phyloP scores from a whole-genome alignment of 2,329 filamentous ascomycete species.

The Aspergillus novoparasiticus region DNA sequence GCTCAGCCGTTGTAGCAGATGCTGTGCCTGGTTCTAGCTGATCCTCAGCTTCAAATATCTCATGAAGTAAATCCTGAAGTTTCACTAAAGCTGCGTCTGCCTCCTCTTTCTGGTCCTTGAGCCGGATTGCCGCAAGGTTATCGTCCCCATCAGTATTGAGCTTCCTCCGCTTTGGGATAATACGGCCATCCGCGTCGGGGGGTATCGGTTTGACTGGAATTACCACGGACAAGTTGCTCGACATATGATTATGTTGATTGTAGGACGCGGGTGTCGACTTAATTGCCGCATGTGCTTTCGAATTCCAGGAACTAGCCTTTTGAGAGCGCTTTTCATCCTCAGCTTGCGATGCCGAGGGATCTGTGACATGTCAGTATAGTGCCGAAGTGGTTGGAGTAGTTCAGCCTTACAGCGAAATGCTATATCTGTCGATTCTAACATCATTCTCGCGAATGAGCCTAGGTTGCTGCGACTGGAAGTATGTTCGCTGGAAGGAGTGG shows the following conservation, averaged over 20 bases:
- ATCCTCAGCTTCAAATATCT: conserved; percentile 78
- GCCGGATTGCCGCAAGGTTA: conserved; percentile 61
- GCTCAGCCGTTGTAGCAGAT: conserved; percentile 38
- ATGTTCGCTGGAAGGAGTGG: conserved; percentile 22
- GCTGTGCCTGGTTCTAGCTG: conserved; percentile 61
- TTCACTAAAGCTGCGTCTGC: conserved; percentile 73
- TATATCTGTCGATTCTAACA: conserved; percentile 51
- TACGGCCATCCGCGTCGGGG: conserved; percentile 39
- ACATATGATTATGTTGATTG: conserved; percentile 22
- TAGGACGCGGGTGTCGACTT: conserved; percentile 50
- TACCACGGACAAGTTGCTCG: conserved; percentile 49
- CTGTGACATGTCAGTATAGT: conserved; percentile 29
- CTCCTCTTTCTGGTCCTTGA: conserved; percentile 77
- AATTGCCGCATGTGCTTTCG: conserved; percentile 27
- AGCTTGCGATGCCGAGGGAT: conserved; percentile 34
- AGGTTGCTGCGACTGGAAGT: conserved; percentile 38
- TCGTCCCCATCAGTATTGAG: conserved; percentile 58
- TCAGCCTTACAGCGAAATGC: conserved; percentile 45
- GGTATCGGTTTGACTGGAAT: conserved; percentile 50
- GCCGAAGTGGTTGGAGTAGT: neutral
- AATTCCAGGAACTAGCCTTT: conserved; percentile 26
- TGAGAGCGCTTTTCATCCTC: conserved; percentile 25
- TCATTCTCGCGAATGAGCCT: conserved; percentile 58
- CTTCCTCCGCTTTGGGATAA: conserved; percentile 48
- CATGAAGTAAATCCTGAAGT: conserved; percentile 68